A percentile compares a stretch with the other conserved stretches of the same genome.
Conservation (phyloP, 75 land plant genomes). For the Picea sitchensis region DNA sequence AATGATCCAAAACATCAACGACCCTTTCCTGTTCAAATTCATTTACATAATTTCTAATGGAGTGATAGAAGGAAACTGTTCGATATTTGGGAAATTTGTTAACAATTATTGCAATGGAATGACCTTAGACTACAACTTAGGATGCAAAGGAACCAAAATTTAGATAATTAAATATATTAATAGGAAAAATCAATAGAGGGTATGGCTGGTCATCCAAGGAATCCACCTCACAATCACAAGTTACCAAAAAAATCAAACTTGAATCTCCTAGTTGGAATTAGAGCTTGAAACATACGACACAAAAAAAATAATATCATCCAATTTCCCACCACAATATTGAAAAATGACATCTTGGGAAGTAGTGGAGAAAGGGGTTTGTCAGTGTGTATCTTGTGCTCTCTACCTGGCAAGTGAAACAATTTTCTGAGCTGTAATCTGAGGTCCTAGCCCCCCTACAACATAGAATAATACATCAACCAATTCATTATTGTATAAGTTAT, state of each 20-base stretch:
- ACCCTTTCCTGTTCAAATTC: background rate
- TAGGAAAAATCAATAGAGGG: background rate
- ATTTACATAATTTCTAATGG: background rate
- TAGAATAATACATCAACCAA: too few relatives aligned
- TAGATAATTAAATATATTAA: background rate
- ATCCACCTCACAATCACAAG: background rate
- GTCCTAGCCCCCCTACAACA: background rate
- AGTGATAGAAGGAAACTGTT: background rate
- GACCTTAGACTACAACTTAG: background rate
- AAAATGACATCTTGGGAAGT: constrained; percentile 40
- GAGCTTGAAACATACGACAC: constrained; percentile 20
- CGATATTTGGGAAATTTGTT: background rate
- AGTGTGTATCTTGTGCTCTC: constrained; percentile 27
- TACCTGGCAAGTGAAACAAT: constrained; percentile 33
- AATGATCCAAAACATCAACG: background rate
- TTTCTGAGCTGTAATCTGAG: constrained; percentile 41
- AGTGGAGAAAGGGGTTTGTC: constrained; percentile 40
- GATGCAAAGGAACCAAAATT: background rate
- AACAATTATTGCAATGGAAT: background rate
- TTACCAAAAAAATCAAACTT: background rate
- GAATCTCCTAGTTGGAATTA: too few relatives aligned
- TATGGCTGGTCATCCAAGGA: background rate
- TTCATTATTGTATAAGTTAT: too few relatives aligned
- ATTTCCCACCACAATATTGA: constrained; percentile 46
- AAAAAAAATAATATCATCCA: constrained; percentile 59